phyloP scores from a whole-genome alignment of 108 stramenopile species.

The Nitzschia inconspicua region DNA sequence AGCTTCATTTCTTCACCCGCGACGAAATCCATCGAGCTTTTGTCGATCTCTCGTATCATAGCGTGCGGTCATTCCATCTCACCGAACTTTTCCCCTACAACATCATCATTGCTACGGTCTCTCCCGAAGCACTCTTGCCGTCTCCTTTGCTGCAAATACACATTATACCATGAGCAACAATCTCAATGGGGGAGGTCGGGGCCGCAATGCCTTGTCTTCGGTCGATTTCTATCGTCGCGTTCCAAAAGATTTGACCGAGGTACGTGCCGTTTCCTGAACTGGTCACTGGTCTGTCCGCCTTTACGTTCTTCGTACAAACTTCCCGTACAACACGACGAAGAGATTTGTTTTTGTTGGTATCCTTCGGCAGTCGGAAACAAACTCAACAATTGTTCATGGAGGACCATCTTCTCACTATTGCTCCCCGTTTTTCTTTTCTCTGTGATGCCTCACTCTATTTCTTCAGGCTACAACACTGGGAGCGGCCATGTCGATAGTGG shows the following conservation, averaged over 20 bases:
- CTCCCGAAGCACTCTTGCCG: no score
- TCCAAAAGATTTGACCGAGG: slow-evolving; percentile 85
- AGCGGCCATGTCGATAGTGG: slow-evolving; percentile 77
- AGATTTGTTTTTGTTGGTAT: neutral
- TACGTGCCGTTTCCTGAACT: slow-evolving; percentile 32
- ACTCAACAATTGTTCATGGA: neutral
- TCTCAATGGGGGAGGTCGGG: slow-evolving; percentile 57
- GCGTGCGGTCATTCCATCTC: no score
- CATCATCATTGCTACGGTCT: no score
- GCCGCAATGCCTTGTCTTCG: slow-evolving; percentile 50
- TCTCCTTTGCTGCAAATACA: neutral
- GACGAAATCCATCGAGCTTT: no score
- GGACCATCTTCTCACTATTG: neutral
- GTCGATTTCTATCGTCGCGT: slow-evolving; percentile 85
- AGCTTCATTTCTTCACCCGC: no score
- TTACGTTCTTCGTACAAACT: neutral
- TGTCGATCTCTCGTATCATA: no score
- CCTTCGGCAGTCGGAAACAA: neutral
- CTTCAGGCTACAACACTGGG: slow-evolving; percentile 80
- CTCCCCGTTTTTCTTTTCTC: neutral
- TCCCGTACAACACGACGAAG: slow-evolving; percentile 7
- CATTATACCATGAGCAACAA: slow-evolving; percentile 45
- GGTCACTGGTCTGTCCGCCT: slow-evolving; percentile 1
- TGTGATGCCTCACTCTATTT: neutral
- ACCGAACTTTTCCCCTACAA: no score